Evolutionary conservation across 2,329 filamentous ascomycete genomes (phyloP).

Genomic region (Xylariales sp.): DNA sequence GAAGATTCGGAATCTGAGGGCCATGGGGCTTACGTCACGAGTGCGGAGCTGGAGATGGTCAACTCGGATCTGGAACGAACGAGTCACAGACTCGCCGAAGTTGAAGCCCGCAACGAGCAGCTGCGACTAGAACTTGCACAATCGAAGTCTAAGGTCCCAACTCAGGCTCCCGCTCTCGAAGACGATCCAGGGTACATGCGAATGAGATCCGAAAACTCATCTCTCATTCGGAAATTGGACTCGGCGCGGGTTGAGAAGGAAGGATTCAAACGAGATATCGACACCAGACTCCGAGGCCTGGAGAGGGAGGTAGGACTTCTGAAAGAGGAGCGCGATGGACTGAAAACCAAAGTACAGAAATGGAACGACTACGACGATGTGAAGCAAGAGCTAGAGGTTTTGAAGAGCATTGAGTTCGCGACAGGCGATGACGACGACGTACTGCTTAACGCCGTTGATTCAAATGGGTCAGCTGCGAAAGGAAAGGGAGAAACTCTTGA

Average conservation of each 20-base stretch:
- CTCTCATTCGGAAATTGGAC: slow-evolving; percentile 83
- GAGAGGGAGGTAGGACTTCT: slow-evolving; percentile 74
- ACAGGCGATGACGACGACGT: slow-evolving; percentile 78
- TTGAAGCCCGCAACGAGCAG: slow-evolving; percentile 93
- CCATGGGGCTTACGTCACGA: slow-evolving; percentile 64
- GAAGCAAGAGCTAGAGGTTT: slow-evolving; percentile 90
- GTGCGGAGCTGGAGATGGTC: slow-evolving; percentile 90
- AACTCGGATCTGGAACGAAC: slow-evolving; percentile 88
- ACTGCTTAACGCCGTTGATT: slow-evolving; percentile 33
- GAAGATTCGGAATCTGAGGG: slow-evolving; percentile 55
- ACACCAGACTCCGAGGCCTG: slow-evolving; percentile 69
- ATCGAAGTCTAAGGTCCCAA: slow-evolving; percentile 67
- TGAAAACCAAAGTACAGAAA: slow-evolving; percentile 78
- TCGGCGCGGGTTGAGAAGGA: slow-evolving; percentile 79
- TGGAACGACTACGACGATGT: slow-evolving; percentile 95
- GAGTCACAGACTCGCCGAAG: slow-evolving; percentile 78
- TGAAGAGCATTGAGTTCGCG: slow-evolving; percentile 97
- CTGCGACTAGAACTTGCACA: slow-evolving; percentile 86
- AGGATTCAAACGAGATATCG: slow-evolving; percentile 68
- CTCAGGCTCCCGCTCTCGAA: slow-evolving; percentile 62
- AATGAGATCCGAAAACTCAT: slow-evolving; percentile 88
- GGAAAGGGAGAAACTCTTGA: slow-evolving; percentile 77
- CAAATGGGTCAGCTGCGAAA: slow-evolving; percentile 49
- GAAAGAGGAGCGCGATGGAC: slow-evolving; percentile 72
- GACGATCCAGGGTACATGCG: slow-evolving; percentile 88